Percentiles rank a stretch among this genome's conserved stretches.
phyloP scores from a whole-genome alignment of 192 early-diverging fungal species.

The Funneliformis mosseae region DNA sequence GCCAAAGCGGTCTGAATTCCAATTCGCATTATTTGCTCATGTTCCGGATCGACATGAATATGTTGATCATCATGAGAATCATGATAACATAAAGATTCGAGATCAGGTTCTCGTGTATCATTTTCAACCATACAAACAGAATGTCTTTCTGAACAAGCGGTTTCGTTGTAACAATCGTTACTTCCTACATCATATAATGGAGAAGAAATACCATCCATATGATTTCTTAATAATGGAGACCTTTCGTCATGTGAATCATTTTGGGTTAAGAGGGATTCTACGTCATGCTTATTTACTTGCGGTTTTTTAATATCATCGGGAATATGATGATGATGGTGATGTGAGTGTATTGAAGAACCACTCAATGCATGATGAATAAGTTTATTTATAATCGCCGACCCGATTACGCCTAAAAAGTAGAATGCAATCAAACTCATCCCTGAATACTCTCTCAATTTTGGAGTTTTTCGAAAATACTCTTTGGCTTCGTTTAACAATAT shows the following conservation, averaged over 20 bases:
- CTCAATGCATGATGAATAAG: background rate
- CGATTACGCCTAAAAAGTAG: conserved; percentile 21
- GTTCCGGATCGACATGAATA: background rate
- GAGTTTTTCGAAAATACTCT: background rate
- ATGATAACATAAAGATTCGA: background rate
- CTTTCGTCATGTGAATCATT: background rate
- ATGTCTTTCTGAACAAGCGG: background rate
- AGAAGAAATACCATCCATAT: background rate
- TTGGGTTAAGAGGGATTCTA: background rate
- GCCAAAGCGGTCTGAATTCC: conserved; percentile 60
- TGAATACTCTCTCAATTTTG: background rate
- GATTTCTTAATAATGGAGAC: conserved; percentile 10
- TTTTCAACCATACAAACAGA: background rate
- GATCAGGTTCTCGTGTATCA: background rate
- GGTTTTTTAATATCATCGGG: too few species aligned
- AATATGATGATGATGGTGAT: background rate
- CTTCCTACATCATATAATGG: too few species aligned
- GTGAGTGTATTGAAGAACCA: background rate
- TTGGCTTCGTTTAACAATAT: background rate
- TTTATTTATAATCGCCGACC: conserved; percentile 12
- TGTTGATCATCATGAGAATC: background rate
- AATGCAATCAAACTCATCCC: background rate
- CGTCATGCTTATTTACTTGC: background rate
- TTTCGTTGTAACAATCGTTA: background rate
- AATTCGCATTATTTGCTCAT: conserved; percentile 43